Base-by-base conservation (phyloP, 371 early-diverging fungal species). In the Mucor racemosus region DNA sequence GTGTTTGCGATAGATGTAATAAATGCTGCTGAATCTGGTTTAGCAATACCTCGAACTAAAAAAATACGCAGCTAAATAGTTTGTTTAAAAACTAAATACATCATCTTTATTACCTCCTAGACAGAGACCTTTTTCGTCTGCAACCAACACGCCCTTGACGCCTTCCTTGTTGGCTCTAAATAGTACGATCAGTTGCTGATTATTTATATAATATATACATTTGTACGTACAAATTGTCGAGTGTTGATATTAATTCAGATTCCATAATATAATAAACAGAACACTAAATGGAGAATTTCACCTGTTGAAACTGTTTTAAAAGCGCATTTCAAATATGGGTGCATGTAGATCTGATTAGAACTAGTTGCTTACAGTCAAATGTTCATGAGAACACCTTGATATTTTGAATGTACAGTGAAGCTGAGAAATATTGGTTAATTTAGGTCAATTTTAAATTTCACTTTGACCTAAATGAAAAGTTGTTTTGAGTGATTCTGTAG, bases 111-210 rank as follows among this genome's bases (percentile, higher is more conserved):
- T 72, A 79, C 83, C 74, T 68, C 83, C 83, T 50, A 82, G 65
- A 65, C 83, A 80, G 33, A 80, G 68, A 2, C 83, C 83, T 38
- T 65, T 76, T 44, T 76, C 77, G 62, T 82, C 83, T 13, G 75
- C 74, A 14, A 82, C 57, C 15, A 82, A 68, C n/a, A 82, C 83
- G n/a, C 83, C 83, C 60, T 78, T 73, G 3, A 82, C 80, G 26
- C 79, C 80, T 64, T 80, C 80, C 62, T 72, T 75, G 42, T 48
- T 76, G 17, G 76, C 74, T 39, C 83, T 82, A 64, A 9, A 33
- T 10, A 14, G n/a, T 50, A 39, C 31, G 15, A 11, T 5, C 13
- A 39, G 7, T 39, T 33, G n/a, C 7, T 31, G 15, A 15, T 15
- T 60, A n/a, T 33, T 7, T 15, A 15, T 10, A 48, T 42, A 4